These are phyloP conservation scores for Boletus semigastroideus DNA, from an alignment of 1,284 basidiomycete species.

Conservation along the genomic window DNA sequence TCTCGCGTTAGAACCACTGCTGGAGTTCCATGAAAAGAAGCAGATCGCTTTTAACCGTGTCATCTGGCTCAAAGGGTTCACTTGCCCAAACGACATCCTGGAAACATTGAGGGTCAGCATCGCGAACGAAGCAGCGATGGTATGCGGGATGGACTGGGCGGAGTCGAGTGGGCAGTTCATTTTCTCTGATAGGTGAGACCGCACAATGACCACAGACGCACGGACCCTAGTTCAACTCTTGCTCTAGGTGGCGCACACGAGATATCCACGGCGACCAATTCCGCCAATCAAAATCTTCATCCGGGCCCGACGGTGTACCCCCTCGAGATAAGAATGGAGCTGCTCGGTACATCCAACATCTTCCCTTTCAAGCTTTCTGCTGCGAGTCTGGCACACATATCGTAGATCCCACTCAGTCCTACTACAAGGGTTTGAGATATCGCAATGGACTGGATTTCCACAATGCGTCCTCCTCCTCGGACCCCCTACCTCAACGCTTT, in stretches of 20 bases:
- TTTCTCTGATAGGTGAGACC: constrained; percentile 84
- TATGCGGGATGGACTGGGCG: constrained; percentile 98
- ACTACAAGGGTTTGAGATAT: constrained; percentile 85
- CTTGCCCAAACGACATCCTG: constrained; percentile 93
- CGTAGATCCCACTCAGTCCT: constrained; percentile 89
- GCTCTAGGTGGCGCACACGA: constrained; percentile 83
- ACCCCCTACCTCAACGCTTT: constrained; percentile 55
- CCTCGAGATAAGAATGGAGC: constrained; percentile 82
- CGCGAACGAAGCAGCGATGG: constrained; percentile 90
- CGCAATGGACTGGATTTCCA: constrained; percentile 77
- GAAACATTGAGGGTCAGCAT: constrained; percentile 90
- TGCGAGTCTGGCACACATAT: constrained; percentile 96
- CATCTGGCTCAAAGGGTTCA: constrained; percentile 96
- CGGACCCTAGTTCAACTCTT: background rate
- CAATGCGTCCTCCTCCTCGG: constrained; percentile 69
- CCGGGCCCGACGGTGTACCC: constrained; percentile 86
- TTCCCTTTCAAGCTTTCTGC: constrained; percentile 96
- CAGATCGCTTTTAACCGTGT: constrained; percentile 85
- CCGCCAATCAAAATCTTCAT: constrained; percentile 90
- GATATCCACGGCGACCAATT: constrained; percentile 96
- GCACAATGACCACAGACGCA: background rate
- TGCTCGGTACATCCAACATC: constrained; percentile 81
- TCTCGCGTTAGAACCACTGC: constrained; percentile 85
- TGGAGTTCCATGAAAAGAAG: constrained; percentile 74
- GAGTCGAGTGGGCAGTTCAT: constrained; percentile 96